Percentiles rank a stretch among this genome's conserved stretches.
Evolutionary conservation across 2,329 filamentous ascomycete genomes (phyloP).

Genomic region (Zymoseptoria pseudotritici): DNA sequence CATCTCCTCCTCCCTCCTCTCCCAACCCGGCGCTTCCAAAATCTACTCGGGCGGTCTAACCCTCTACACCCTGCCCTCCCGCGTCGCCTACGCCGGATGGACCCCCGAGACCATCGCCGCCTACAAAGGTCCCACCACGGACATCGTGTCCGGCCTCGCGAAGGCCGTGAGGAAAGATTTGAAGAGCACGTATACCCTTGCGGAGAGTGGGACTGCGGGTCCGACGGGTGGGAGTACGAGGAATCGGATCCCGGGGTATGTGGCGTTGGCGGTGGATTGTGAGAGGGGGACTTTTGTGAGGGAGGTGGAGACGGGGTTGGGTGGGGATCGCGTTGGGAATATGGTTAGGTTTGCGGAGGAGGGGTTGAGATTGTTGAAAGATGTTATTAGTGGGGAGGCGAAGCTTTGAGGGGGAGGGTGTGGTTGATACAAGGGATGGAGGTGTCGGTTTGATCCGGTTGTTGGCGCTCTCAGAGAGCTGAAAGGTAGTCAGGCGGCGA

Average conservation of each 20-base stretch:
- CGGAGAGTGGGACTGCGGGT: constrained; percentile 58
- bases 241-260: constrained; percentile 57
- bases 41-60: constrained; percentile 58
- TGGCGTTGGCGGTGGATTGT: constrained; percentile 53
- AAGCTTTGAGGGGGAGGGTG: constrained; percentile 29
- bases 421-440: neutral
- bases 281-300: constrained; percentile 45
- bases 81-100: constrained; percentile 55
- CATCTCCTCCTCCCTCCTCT: constrained; percentile 52
- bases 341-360: constrained; percentile 57
- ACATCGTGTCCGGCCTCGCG: constrained; percentile 51
- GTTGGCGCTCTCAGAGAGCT: too few relatives aligned
- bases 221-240: constrained; percentile 50
- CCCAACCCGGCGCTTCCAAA: constrained; percentile 50
- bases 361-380: constrained; percentile 48
- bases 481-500: too few relatives aligned
- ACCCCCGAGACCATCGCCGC: constrained; percentile 43
- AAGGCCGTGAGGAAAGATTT: constrained; percentile 50
- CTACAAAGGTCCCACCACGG: constrained; percentile 54
- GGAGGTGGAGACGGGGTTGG: constrained; percentile 50
- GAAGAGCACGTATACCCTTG: constrained; percentile 49
- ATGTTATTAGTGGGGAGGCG: constrained; percentile 45
- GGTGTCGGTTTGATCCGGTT: neutral
- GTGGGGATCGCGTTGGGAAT: constrained; percentile 49
- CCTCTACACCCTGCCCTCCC: constrained; percentile 52